phyloP scores from a whole-genome alignment of 441 rosid genomes.

The Bocquillonia castaneifolia region DNA sequence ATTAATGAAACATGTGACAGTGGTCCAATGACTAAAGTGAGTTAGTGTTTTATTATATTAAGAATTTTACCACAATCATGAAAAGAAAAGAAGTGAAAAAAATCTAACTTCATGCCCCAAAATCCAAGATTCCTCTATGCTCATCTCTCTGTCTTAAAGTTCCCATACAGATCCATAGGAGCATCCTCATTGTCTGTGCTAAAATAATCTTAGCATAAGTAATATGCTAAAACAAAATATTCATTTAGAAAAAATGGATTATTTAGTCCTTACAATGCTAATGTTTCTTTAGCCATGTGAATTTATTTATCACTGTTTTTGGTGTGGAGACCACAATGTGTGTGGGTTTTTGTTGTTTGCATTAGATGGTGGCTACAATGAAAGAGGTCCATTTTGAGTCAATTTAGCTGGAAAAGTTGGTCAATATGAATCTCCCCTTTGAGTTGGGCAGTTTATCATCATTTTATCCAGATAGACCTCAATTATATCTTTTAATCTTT shows the following conservation, averaged over 20 bases:
- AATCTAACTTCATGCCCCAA: neutral
- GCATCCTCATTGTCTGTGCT: constrained; percentile 28
- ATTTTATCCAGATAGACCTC: constrained; percentile 26
- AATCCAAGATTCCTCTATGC: neutral
- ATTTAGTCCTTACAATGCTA: constrained; percentile 4
- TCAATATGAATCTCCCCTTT: constrained; percentile 9
- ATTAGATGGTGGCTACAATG: constrained; percentile 4
- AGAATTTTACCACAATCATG: no score
- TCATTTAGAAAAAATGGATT: neutral
- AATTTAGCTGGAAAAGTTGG: constrained; percentile 30
- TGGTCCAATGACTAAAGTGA: no score
- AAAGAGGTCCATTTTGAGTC: constrained; percentile 18
- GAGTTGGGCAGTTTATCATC: constrained; percentile 16
- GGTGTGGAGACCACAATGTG: constrained; percentile 18
- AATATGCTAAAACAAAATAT: neutral
- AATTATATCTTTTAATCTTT: constrained; percentile 14
- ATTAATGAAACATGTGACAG: no score
- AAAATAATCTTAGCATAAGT: constrained; percentile 24
- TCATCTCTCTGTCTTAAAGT: constrained; percentile 17
- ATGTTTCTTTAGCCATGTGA: constrained; percentile 20
- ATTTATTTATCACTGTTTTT: neutral
- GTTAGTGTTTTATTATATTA: no score
- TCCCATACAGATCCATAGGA: constrained; percentile 24
- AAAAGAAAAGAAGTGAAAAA: neutral
- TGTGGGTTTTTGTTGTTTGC: neutral